These are phyloP conservation scores for Calvatia gigantea DNA, from an alignment of 768 basidiomycete species.

Conservation along the genomic window DNA sequence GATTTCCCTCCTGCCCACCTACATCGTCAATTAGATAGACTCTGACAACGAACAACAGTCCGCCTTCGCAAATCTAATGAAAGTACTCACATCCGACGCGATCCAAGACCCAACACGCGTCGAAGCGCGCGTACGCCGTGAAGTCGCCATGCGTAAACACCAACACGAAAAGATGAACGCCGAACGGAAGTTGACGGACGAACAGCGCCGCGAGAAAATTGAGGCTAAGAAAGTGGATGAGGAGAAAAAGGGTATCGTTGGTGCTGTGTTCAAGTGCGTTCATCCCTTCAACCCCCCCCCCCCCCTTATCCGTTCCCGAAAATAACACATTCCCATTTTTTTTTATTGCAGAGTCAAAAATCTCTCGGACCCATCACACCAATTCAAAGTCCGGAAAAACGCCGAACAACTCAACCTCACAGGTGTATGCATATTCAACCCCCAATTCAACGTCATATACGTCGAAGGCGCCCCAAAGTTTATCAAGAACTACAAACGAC, in stretches of 20 bases:
- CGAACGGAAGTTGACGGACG: constrained; percentile 88
- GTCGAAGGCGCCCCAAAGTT: constrained; percentile 90
- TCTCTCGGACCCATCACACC: constrained; percentile 88
- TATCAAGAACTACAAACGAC: constrained; percentile 80
- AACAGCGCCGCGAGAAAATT: constrained; percentile 82
- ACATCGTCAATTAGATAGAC: neutral
- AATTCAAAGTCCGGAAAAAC: constrained; percentile 96
- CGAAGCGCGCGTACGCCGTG: constrained; percentile 90
- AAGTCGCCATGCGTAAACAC: constrained; percentile 88
- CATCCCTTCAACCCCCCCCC: constrained; percentile 1
- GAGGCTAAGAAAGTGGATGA: constrained; percentile 85
- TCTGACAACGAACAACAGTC: constrained; percentile 44
- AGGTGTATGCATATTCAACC: constrained; percentile 89
- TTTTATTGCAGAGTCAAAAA: constrained; percentile 65
- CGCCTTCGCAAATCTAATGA: constrained; percentile 95
- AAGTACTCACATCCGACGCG: constrained; percentile 93
- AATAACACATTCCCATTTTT: too few relatives aligned
- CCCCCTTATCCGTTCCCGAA: neutral
- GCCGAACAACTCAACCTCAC: constrained; percentile 88
- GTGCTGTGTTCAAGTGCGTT: constrained; percentile 88
- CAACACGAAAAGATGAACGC: constrained; percentile 92
- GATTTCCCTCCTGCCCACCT: constrained; percentile 13
- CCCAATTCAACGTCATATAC: constrained; percentile 85
- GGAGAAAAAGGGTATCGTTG: constrained; percentile 80
- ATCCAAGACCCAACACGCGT: constrained; percentile 97